Conservation (phyloP, 2,329 filamentous ascomycete species). For the Pyrenophora graminea region DNA sequence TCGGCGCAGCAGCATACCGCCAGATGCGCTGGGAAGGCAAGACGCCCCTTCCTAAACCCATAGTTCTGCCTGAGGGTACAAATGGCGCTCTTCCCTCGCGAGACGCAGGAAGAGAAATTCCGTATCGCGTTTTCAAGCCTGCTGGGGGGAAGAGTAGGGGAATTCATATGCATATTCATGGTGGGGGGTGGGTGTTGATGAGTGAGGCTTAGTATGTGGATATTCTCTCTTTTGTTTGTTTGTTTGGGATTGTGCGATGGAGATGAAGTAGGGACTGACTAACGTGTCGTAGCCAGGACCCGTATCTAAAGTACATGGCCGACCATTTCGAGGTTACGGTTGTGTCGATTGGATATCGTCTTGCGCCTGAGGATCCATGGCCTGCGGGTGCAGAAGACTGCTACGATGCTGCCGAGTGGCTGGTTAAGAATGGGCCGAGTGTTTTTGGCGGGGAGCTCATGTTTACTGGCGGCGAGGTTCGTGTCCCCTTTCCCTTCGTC, state of each 20-base stretch:
- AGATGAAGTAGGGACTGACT: conserved; percentile 1
- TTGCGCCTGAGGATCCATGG: conserved; percentile 64
- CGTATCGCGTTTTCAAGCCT: conserved; percentile 58
- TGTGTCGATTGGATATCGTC: conserved; percentile 62
- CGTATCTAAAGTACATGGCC: conserved; percentile 56
- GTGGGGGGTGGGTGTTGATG: conserved; percentile 54
- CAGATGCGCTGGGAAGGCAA: conserved; percentile 60
- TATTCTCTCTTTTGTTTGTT: not conserved
- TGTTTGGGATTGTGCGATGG: not conserved
- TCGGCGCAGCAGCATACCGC: conserved; percentile 59
- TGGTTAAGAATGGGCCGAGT: conserved; percentile 53
- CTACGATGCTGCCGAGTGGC: conserved; percentile 60
- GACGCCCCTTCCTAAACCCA: conserved; percentile 55
- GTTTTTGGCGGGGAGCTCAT: conserved; percentile 50
- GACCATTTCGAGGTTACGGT: conserved; percentile 55
- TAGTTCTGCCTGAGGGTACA: conserved; percentile 52
- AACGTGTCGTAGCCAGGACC: conserved; percentile 48
- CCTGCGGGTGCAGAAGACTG: conserved; percentile 61
- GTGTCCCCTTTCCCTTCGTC: conserved; percentile 2
- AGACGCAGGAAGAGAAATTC: conserved; percentile 56
- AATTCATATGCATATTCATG: conserved; percentile 62
- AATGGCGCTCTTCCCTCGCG: conserved; percentile 58
- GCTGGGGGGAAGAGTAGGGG: conserved; percentile 51
- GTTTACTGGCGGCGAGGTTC: conserved; percentile 49
- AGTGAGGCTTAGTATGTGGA: conserved; percentile 36